Base-by-base conservation (phyloP, 1,139 yeast genomes). In the Sugiyamaella xylanicola region DNA sequence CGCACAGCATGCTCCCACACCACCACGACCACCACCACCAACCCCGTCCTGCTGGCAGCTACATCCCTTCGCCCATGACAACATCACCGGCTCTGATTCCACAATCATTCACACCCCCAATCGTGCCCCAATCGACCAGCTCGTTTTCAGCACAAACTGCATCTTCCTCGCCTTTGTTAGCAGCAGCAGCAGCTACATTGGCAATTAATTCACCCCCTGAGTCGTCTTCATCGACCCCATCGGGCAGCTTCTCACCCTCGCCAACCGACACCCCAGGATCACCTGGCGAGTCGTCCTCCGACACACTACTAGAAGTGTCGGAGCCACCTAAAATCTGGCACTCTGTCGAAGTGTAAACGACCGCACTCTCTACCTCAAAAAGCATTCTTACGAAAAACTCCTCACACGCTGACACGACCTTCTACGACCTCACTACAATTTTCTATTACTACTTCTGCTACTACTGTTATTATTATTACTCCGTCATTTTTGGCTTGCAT, bases 81-180 rank as follows among this genome's bases (percentile, higher is more conserved):
- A 51, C 53, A 7, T 55, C 58, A 7, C 58, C 58, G 9, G 58
- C 53, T 11, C 41, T 55, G 19, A 29, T 51, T 15, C 58, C 58
- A 5, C 58, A 55, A 27, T 49, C 53, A 8, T 27, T 29, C 13
- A 48, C 45, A 2, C 49, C 49, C 13, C 49, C 49, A 7, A 16
- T 48, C n/a, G 25, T 49, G 37, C 37, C 37, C 15, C 37, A 32
- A 15, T 32, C 37, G 37, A 32, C 37, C 15, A 32, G 15, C 15
- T 4, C 15, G 15, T 32, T 8, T 15, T 8, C 37, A 15, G 44
- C 32, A 32, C 37, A n/a, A 32, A 32, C 8, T 32, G 48, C 54
- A 16, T 45, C 48, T 36, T 40, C 54, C 39, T 39, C 54, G 11
- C 41, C 51, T 15, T 25, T 47, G 11, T 19, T 32, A 46, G 16